Evolutionary conservation across 139 green algal species (phyloP), one percentile per base, ranked within the genome.

Genomic region (Zygnema circumcarinatum): DNA sequence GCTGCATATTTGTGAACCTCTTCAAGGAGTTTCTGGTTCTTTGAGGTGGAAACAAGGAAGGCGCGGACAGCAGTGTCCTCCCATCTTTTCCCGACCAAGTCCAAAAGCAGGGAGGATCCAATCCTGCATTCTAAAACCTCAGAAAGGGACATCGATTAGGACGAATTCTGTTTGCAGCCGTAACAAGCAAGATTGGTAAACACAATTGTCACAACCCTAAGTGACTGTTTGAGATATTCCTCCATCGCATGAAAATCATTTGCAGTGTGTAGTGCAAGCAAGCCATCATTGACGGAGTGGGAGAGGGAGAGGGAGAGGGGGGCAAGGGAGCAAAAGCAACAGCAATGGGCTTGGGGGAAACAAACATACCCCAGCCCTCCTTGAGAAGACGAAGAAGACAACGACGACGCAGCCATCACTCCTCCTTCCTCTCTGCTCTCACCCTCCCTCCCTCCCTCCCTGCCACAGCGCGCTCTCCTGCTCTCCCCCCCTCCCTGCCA

Each of bases 1-100:
- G 76, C 38, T 33, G 76, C 35, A 75, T 38, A 84, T 1, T 0
- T 21, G 33, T 84, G 67, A 29, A 54, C 68, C 21, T 84, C 76
- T 29, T 79, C 38, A 72, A 72, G 38, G 68, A 35, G 20, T 35
- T 1, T 76, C 38, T 36, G 22, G 68, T 36, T 76, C 35, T 36
- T 76, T 56, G 68, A 35, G 68, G 38, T 35, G 16, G 20, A 53
- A 16, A 36, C 68, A 42, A 76, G 68, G 68, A 25, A 20, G 20
- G 38, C 35, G 38, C 35, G 38, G 68, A 36, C 68, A 16, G 38
- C 21, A 36, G 68, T 35, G 68, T 76, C 68, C 35, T 76, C 68
- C 25, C 16, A 16, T 35, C 16, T 76, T 7, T 36, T 35, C 38
- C 38, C 68, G 68, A 76, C 35, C 38, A 76, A 16, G 68, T 36